phyloP scores from a whole-genome alignment of 208 protist genomes.

The Wallacemonas sp. region DNA sequence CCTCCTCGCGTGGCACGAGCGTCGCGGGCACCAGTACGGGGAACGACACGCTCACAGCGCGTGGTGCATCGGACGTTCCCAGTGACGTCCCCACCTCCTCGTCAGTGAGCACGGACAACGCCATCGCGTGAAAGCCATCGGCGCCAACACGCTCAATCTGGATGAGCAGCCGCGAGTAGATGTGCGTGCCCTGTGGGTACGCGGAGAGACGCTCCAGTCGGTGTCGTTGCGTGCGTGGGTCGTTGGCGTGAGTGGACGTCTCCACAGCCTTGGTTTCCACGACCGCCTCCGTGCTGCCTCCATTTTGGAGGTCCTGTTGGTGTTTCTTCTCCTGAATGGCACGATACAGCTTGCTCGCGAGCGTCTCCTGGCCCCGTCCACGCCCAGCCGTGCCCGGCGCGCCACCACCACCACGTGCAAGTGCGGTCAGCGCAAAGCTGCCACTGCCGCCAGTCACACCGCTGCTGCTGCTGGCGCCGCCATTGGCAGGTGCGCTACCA shows the following conservation, averaged over 20 bases:
- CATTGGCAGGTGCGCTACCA: constrained; percentile 7
- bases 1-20: constrained; percentile 46
- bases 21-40: constrained; percentile 61
- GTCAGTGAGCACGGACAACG: constrained; percentile 15
- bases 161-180: constrained; percentile 51
- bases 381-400: constrained; percentile 5
- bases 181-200: constrained; percentile 46
- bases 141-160: constrained; percentile 64
- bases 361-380: constrained; percentile 26
- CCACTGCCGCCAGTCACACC: too few relatives aligned
- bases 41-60: constrained; percentile 11
- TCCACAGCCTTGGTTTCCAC: not conserved
- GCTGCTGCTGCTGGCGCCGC: too few relatives aligned
- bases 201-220: constrained; percentile 43
- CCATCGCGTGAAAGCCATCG: constrained; percentile 59
- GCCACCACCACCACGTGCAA: not conserved
- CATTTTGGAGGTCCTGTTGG: not conserved
- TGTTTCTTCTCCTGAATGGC: constrained; percentile 44
- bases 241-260: not conserved
- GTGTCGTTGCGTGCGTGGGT: constrained; percentile 1
- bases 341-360: constrained; percentile 50
- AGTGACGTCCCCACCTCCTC: constrained; percentile 27
- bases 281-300: not conserved
- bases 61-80: not conserved
- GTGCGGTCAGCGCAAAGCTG: not conserved